These are phyloP conservation scores for Pisolithus microcarpus DNA, from an alignment of 768 basidiomycete species.

Conservation along the genomic window DNA sequence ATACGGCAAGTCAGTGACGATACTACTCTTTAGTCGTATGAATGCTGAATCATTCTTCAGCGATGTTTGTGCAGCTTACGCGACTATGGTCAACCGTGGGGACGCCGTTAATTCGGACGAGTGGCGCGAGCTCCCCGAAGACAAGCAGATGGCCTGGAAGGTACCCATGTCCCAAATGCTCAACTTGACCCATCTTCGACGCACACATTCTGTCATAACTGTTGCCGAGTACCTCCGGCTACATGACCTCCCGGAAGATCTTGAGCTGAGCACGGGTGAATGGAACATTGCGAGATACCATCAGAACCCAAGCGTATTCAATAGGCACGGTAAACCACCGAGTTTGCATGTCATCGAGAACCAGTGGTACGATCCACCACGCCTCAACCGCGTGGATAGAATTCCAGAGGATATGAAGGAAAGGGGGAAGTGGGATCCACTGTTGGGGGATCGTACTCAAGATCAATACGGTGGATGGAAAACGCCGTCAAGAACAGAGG, in stretches of 20 bases:
- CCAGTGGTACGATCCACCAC: constrained; percentile 32
- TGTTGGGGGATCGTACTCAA: constrained; percentile 7
- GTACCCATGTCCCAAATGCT: constrained; percentile 35
- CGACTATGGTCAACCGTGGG: constrained; percentile 38
- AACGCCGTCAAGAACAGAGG: constrained; percentile 11
- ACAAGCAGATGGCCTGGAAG: constrained; percentile 30
- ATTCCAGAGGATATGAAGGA: constrained; percentile 25
- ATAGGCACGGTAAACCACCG: constrained; percentile 15
- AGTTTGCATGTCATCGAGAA: constrained; percentile 33
- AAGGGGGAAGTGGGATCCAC: constrained; percentile 26
- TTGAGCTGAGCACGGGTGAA: constrained; percentile 32
- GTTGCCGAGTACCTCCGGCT: constrained; percentile 37
- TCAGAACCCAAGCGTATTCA: constrained; percentile 20
- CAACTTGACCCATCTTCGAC: constrained; percentile 35
- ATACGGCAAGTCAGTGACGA: constrained; percentile 16
- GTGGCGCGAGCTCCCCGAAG: constrained; percentile 34
- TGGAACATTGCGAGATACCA: constrained; percentile 34
- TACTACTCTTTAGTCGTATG: background rate
- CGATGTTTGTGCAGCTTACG: constrained; percentile 33
- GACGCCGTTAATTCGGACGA: constrained; percentile 36
- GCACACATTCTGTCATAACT: constrained; percentile 33
- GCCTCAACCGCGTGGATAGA: constrained; percentile 32
- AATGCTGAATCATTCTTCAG: constrained; percentile 11
- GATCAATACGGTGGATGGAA: constrained; percentile 20
- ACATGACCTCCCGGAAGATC: constrained; percentile 27